Percentiles rank a stretch among this genome's conserved stretches.
phyloP scores from a whole-genome alignment of 2,329 filamentous ascomycete species.

The Penicillium sp. region DNA sequence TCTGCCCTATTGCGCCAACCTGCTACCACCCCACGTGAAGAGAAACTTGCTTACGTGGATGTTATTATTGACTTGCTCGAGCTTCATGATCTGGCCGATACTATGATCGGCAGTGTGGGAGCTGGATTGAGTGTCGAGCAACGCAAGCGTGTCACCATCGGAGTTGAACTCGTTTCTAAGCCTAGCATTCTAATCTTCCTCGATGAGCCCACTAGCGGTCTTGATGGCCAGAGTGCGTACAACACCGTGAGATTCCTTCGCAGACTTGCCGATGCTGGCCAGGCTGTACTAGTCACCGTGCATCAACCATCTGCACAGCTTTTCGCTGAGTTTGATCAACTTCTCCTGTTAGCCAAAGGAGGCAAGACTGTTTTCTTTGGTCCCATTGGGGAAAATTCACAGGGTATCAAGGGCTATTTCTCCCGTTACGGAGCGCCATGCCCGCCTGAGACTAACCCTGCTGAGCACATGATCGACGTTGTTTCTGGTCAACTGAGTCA shows the following conservation, averaged over 20 bases:
- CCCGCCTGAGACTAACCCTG: constrained; percentile 59
- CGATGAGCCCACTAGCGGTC: constrained; percentile 67
- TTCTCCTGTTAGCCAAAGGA: constrained; percentile 63
- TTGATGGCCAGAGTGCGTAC: constrained; percentile 66
- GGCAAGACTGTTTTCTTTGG: constrained; percentile 73
- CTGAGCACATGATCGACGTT: constrained; percentile 56
- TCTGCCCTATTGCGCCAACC: constrained; percentile 62
- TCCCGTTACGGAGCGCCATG: constrained; percentile 62
- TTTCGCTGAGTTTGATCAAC: constrained; percentile 68
- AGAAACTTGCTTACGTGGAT: constrained; percentile 65
- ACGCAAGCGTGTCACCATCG: constrained; percentile 68
- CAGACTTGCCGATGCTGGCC: constrained; percentile 62
- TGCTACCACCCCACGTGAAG: constrained; percentile 48
- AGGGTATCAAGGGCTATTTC: constrained; percentile 65
- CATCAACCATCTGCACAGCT: constrained; percentile 67
- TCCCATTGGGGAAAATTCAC: constrained; percentile 62
- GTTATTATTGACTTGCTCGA: constrained; percentile 64
- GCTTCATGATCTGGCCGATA: constrained; percentile 62
- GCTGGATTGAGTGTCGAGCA: constrained; percentile 60
- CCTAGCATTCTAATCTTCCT: constrained; percentile 66
- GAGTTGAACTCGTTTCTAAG: constrained; percentile 68
- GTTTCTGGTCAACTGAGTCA: constrained; percentile 50
- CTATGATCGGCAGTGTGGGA: constrained; percentile 52
- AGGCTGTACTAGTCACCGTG: constrained; percentile 69
- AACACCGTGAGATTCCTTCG: constrained; percentile 65